Evolutionary conservation across 78 protist genomes (phyloP).

Genomic region (Dictyostelium capitatum): DNA sequence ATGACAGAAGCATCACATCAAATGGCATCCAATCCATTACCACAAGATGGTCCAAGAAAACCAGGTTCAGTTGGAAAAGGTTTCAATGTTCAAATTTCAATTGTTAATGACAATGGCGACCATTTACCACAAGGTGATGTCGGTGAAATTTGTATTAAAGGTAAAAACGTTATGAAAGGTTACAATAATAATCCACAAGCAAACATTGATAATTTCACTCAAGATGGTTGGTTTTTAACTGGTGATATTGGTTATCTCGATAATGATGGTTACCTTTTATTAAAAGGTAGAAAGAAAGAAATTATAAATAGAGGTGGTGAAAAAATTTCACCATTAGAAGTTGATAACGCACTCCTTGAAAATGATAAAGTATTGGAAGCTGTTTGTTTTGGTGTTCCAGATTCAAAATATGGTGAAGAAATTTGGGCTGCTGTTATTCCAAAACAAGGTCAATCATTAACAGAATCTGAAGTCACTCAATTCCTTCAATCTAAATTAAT

Average conservation of each 20-base stretch:
- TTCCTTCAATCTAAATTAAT: conserved; percentile 75
- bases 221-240: conserved; percentile 90
- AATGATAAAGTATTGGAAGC: conserved; percentile 87
- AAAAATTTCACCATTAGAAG: conserved; percentile 89
- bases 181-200: conserved; percentile 89
- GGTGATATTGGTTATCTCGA: conserved; percentile 92
- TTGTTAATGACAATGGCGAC: conserved; percentile 63
- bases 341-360: conserved; percentile 88
- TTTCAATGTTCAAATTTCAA: conserved; percentile 72
- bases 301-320: conserved; percentile 93
- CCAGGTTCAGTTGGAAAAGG: conserved; percentile 89
- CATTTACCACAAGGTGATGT: conserved; percentile 63
- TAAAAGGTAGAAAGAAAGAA: conserved; percentile 93
- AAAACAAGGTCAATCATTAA: neutral
- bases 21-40: conserved; percentile 91
- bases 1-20: conserved; percentile 93
- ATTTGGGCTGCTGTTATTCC: conserved; percentile 85
- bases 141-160: conserved; percentile 89
- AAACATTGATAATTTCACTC: conserved; percentile 77
- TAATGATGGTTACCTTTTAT: conserved; percentile 79
- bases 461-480: conserved; percentile 28
- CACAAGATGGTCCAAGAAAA: conserved; percentile 63
- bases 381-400: conserved; percentile 92
- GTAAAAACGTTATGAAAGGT: conserved; percentile 87
- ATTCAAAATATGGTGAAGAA: conserved; percentile 88